Conservation (phyloP, 257 asterid genomes). For the Lycium barbarum region DNA sequence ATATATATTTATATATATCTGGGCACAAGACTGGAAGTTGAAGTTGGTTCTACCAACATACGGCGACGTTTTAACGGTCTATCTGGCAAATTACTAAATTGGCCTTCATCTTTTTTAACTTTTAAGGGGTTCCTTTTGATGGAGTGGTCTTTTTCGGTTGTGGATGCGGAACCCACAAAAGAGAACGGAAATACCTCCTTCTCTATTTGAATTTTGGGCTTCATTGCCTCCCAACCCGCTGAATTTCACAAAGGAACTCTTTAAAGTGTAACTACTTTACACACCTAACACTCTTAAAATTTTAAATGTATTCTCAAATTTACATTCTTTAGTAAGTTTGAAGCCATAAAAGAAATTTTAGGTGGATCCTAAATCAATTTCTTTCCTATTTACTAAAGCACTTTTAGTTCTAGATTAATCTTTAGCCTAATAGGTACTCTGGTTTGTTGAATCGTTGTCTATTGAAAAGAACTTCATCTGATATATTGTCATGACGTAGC, state of each 20-base stretch:
- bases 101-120: background rate
- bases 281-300: too few relatives aligned
- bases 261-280: too few relatives aligned
- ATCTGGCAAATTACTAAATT: background rate
- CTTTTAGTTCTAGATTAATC: too few relatives aligned
- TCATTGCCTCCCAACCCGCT: background rate
- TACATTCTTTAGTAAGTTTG: background rate
- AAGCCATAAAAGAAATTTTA: background rate
- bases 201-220: conserved; percentile 20
- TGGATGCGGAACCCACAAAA: conserved; percentile 28
- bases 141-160: background rate
- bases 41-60: conserved; percentile 18
- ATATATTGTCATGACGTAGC: too few relatives aligned
- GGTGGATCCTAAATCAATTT: background rate
- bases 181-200: background rate
- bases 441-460: too few relatives aligned
- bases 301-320: background rate
- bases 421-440: too few relatives aligned
- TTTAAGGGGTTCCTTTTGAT: background rate
- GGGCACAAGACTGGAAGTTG: conserved; percentile 25
- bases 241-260: background rate
- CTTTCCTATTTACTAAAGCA: background rate
- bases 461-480: too few relatives aligned
- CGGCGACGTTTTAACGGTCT: conserved; percentile 19
- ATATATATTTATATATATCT: background rate